Base-by-base conservation (phyloP, 1,284 basidiomycete genomes). In the Marasmius tenuissimus region DNA sequence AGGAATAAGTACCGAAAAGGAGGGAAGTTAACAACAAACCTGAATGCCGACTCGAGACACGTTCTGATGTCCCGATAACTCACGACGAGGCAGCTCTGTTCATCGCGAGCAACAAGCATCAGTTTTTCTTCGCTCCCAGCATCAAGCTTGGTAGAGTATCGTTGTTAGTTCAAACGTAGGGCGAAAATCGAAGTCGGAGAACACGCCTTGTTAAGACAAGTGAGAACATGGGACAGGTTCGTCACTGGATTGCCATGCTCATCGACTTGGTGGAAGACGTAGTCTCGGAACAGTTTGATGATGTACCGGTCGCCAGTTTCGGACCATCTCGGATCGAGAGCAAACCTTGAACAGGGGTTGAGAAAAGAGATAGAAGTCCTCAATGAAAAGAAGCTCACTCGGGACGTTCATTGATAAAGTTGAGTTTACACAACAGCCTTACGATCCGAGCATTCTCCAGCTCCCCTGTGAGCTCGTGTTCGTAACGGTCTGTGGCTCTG, bases 271-370 rank as follows among this genome's bases (percentile, higher is more conserved):
- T 99, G 97, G 78, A 99, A 99, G 49, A 99, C 96, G 71, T 94
- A 96, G 76, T 99, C 97, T 34, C 97, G 86, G 85, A 99, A 99
- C 56, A 99, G 85, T 81, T 97, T 98, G 81, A 99, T 86, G 70
- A 99, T 94, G 73, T 99, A 99, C 62, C 96, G 84, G 72, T 99
- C 97, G 12, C 97, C 97, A 1, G 97, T 98, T 73, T 99, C 97
- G 8, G 96, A 96, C 97, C 97, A 99, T 10, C 96, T 85, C 1
- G 94, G 87, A 72, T 98, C 97, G 58, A 93, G 89, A 57, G 97
- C 94, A 70, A 98, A 98, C 70, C 95, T 96, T 39, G 5, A 42
- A 3, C 16, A 48, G 16, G 40, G 33, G 49, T 10, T 11, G 61
- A 52, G 66, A 62, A 54, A 61, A 18, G 10, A 10, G 39, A 53